These are phyloP conservation scores for Podaxis mareebaensis DNA, from an alignment of 768 basidiomycete genomes.

Conservation along the genomic window DNA sequence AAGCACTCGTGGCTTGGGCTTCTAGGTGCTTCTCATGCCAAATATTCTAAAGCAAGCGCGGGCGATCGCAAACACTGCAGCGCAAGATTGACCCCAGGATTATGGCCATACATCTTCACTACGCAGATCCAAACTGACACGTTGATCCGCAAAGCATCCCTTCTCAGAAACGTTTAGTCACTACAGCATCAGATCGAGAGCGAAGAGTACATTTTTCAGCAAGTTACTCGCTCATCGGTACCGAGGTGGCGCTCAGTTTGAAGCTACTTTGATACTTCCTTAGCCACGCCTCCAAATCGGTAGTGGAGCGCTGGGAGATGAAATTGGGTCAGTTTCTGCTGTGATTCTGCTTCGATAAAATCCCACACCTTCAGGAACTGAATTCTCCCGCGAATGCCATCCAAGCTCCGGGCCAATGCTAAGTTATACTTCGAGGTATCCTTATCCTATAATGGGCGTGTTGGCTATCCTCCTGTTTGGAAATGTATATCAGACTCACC, in stretches of 20 bases:
- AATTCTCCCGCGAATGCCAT: slow-evolving; percentile 59
- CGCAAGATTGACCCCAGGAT: not conserved
- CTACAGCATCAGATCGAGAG: not conserved
- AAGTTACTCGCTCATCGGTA: too few relatives aligned
- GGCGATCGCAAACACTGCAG: not conserved
- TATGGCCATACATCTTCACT: not conserved
- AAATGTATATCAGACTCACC: slow-evolving; percentile 34
- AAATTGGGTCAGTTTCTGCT: not conserved
- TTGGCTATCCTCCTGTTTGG: slow-evolving; percentile 17
- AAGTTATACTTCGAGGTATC: slow-evolving; percentile 70
- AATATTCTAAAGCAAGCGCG: too few relatives aligned
- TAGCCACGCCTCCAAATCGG: slow-evolving; percentile 59
- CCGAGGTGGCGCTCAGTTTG: not conserved
- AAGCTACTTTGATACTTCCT: slow-evolving; percentile 32
- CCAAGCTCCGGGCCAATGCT: slow-evolving; percentile 65
- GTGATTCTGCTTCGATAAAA: not conserved
- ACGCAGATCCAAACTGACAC: not conserved
- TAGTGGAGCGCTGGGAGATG: slow-evolving; percentile 52
- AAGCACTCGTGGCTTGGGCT: too few relatives aligned
- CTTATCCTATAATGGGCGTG: slow-evolving; percentile 46
- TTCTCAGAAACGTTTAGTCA: not conserved
- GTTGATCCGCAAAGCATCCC: not conserved
- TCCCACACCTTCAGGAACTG: slow-evolving; percentile 61
- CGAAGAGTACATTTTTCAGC: not conserved
- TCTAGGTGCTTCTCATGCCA: not conserved